Conservation (phyloP, 352 stramenopile genomes). For the Phytophthora crassamura region DNA sequence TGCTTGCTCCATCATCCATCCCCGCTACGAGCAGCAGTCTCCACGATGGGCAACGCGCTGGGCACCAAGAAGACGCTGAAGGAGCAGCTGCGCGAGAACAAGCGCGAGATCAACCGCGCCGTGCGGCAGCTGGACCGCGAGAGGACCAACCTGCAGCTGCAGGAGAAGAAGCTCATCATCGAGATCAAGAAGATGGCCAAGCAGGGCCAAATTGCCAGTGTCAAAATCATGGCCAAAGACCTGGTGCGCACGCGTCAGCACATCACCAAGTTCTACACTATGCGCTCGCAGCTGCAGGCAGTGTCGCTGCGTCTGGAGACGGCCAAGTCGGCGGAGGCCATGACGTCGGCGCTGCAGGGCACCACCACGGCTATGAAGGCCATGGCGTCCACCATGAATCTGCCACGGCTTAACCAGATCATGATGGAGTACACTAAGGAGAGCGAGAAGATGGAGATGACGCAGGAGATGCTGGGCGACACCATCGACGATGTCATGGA, state of each 20-base stretch:
- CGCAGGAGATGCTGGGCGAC: constrained; percentile 98
- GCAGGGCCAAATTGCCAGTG: constrained; percentile 95
- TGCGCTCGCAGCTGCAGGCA: constrained; percentile 96
- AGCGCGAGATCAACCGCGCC: constrained; percentile 97
- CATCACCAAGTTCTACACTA: constrained; percentile 98
- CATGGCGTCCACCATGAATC: constrained; percentile 96
- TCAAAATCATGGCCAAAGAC: constrained; percentile 98
- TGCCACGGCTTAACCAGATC: constrained; percentile 97
- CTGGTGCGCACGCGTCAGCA: constrained; percentile 96
- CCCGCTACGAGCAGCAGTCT: not conserved
- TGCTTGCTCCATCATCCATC: too few relatives aligned
- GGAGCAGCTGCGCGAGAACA: constrained; percentile 97
- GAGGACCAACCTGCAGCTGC: constrained; percentile 89
- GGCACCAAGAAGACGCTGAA: constrained; percentile 87
- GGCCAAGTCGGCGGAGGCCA: constrained; percentile 96
- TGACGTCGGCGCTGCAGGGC: constrained; percentile 88
- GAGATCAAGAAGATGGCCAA: constrained; percentile 99
- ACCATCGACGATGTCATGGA: constrained; percentile 98
- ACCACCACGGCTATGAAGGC: constrained; percentile 87
- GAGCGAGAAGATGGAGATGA: constrained; percentile 98
- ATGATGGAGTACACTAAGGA: constrained; percentile 98
- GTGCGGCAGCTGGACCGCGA: constrained; percentile 97
- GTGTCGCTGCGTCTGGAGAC: constrained; percentile 95
- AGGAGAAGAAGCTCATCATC: constrained; percentile 96
- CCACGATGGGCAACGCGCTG: constrained; percentile 73